phyloP scores from a whole-genome alignment of 805 yeast genomes.

The Saturnispora zaruensis region DNA sequence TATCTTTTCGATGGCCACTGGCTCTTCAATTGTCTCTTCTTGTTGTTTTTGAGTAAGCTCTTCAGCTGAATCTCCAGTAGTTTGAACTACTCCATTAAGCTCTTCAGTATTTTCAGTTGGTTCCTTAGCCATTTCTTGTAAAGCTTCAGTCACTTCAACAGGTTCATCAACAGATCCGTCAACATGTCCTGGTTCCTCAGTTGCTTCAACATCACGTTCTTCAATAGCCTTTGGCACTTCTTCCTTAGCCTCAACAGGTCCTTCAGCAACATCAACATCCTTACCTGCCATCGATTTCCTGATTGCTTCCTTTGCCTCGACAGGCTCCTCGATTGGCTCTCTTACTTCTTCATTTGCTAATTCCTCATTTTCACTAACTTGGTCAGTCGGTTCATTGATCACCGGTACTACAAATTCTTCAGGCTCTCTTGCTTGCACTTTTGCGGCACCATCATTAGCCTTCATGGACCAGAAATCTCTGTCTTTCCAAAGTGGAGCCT shows the following conservation, averaged over 20 bases:
- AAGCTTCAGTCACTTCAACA: not conserved
- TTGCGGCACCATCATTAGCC: not conserved
- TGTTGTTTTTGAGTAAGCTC: not conserved
- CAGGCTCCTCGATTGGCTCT: not conserved
- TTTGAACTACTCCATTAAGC: too few relatives aligned
- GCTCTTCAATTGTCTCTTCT: not conserved
- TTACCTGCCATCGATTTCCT: slow-evolving; percentile 1
- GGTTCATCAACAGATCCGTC: not conserved
- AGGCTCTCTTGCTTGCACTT: not conserved
- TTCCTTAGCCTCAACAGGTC: not conserved
- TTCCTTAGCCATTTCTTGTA: too few relatives aligned
- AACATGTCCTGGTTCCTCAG: not conserved
- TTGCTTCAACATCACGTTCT: not conserved
- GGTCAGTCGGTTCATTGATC: slow-evolving; percentile 6
- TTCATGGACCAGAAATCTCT: slow-evolving; percentile 34
- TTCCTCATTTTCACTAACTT: not conserved
- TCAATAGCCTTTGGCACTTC: slow-evolving; percentile 9
- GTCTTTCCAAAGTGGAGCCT: slow-evolving; percentile 33
- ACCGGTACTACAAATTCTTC: slow-evolving; percentile 8
- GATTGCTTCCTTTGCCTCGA: not conserved
- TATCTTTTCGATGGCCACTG: too few relatives aligned
- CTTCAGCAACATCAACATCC: slow-evolving; percentile 1
- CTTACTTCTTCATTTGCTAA: not conserved
- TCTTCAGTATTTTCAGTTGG: too few relatives aligned
- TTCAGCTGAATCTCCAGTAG: slow-evolving; percentile 1